These are phyloP conservation scores for Penicillium dipodomyicola DNA, from an alignment of 495 filamentous ascomycete species.

Conservation along the genomic window DNA sequence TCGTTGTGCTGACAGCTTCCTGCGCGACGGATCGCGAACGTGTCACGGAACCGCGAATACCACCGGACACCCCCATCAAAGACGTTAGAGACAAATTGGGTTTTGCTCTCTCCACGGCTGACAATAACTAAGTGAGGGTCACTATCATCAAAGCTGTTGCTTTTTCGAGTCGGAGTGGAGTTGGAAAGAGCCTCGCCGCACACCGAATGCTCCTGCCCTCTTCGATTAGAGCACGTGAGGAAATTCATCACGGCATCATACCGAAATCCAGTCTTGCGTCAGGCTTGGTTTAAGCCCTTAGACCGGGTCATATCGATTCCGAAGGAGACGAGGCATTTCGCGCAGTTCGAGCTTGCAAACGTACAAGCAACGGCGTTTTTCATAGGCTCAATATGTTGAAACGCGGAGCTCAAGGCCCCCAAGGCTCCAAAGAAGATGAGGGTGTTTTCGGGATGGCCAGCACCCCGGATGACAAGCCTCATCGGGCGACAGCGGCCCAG, in stretches of 20 bases:
- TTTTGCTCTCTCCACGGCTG: slow-evolving; percentile 7
- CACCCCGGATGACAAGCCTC: slow-evolving; percentile 47
- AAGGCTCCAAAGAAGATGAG: slow-evolving; percentile 33
- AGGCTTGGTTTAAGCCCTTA: not conserved
- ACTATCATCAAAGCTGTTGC: not conserved
- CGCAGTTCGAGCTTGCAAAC: slow-evolving; percentile 8
- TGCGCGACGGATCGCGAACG: slow-evolving; percentile 27
- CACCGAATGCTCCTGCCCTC: slow-evolving; percentile 1
- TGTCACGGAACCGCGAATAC: slow-evolving; percentile 23
- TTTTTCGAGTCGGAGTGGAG: slow-evolving; percentile 4
- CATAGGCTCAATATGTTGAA: slow-evolving; percentile 37
- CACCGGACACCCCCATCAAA: slow-evolving; percentile 7
- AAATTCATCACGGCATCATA: not conserved
- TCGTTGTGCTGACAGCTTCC: slow-evolving; percentile 10
- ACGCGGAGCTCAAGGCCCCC: slow-evolving; percentile 37
- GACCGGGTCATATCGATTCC: slow-evolving; percentile 6
- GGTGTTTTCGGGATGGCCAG: slow-evolving; percentile 39
- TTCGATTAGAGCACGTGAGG: slow-evolving; percentile 3
- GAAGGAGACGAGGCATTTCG: slow-evolving; percentile 8
- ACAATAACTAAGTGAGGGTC: not conserved
- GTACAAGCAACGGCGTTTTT: not conserved
- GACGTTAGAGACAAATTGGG: slow-evolving; percentile 12
- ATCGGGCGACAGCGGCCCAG: slow-evolving; percentile 52
- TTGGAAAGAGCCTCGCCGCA: slow-evolving; percentile 6
- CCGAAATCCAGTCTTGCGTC: not conserved